Conservation (phyloP, 176 grass and related monocot species). For the Triticum urartu region DNA sequence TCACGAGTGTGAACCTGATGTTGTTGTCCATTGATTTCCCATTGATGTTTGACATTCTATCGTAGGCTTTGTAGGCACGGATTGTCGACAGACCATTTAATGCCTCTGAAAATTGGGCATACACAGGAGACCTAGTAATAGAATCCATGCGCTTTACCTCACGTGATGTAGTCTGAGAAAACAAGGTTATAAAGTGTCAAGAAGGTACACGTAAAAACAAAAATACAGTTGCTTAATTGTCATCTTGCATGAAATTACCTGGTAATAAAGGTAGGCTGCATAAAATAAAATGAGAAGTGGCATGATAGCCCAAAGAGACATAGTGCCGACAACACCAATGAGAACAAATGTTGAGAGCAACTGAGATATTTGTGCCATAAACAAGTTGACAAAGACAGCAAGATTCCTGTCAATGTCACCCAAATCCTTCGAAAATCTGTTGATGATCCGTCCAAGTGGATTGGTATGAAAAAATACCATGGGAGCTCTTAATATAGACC, state of each 20-base stretch:
- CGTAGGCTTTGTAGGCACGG: conserved; percentile 94
- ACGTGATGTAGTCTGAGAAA: conserved; percentile 73
- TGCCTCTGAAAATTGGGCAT: conserved; percentile 93
- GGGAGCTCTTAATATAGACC: conserved; percentile 93
- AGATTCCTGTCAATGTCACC: conserved; percentile 87
- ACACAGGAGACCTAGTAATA: conserved; percentile 93
- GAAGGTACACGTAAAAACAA: conserved; percentile 27
- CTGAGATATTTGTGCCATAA: conserved; percentile 91
- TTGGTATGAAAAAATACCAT: conserved; percentile 99
- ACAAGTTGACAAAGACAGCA: conserved; percentile 89
- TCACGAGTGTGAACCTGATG: conserved; percentile 89
- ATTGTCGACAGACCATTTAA: conserved; percentile 97
- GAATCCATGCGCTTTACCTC: conserved; percentile 97
- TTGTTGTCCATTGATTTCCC: conserved; percentile 98
- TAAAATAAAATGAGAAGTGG: conserved; percentile 97
- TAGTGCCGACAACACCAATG: conserved; percentile 90
- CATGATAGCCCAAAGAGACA: conserved; percentile 97
- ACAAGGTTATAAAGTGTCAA: conserved; percentile 30
- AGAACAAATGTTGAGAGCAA: conserved; percentile 96
- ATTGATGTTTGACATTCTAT: conserved; percentile 93
- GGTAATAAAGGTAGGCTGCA: conserved; percentile 90
- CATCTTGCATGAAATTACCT: conserved; percentile 56
- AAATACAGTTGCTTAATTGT: not conserved
- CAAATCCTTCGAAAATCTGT: conserved; percentile 98
- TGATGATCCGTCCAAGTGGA: conserved; percentile 97